These are phyloP conservation scores for Phlyctochytrium arcticum DNA, from an alignment of 192 early-diverging fungal genomes.

Conservation along the genomic window DNA sequence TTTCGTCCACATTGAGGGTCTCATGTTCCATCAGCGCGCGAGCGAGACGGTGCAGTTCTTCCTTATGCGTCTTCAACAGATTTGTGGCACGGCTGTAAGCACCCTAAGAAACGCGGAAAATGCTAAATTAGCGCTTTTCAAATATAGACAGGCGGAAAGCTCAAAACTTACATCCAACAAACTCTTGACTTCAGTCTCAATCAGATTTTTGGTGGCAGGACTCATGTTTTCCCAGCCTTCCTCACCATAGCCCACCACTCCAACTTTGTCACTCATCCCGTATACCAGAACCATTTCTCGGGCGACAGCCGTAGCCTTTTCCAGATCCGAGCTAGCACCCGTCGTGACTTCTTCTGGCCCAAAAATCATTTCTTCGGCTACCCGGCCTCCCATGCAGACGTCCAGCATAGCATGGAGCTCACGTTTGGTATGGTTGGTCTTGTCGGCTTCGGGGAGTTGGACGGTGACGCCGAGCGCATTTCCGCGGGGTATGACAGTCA, in stretches of 20 bases:
- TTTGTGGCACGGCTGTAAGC: slow-evolving; percentile 67
- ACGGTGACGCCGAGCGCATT: slow-evolving; percentile 80
- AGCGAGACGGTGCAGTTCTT: slow-evolving; percentile 88
- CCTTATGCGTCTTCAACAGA: slow-evolving; percentile 70
- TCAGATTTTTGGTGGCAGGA: slow-evolving; percentile 68
- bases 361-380: slow-evolving; percentile 96
- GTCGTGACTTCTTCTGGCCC: slow-evolving; percentile 90
- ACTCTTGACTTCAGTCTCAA: slow-evolving; percentile 81
- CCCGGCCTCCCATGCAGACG: slow-evolving; percentile 98
- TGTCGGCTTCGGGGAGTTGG: slow-evolving; percentile 91
- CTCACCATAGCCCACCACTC: slow-evolving; percentile 69
- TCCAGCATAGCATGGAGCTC: slow-evolving; percentile 88
- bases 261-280: slow-evolving; percentile 95
- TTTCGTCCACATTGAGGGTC: slow-evolving; percentile 86
- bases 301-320: slow-evolving; percentile 84
- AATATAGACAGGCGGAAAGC: not conserved
- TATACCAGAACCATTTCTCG: slow-evolving; percentile 85
- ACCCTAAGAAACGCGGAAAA: slow-evolving; percentile 25
- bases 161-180: slow-evolving; percentile 62
- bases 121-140: not conserved
- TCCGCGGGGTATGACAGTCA: slow-evolving; percentile 97
- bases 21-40: slow-evolving; percentile 93
- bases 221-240: slow-evolving; percentile 74
- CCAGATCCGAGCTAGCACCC: slow-evolving; percentile 88
- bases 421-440: slow-evolving; percentile 68